Evolutionary conservation across 768 basidiomycete genomes (phyloP), one percentile per base, ranked within the genome.

Genomic region (Chlorophyllum brunneum): DNA sequence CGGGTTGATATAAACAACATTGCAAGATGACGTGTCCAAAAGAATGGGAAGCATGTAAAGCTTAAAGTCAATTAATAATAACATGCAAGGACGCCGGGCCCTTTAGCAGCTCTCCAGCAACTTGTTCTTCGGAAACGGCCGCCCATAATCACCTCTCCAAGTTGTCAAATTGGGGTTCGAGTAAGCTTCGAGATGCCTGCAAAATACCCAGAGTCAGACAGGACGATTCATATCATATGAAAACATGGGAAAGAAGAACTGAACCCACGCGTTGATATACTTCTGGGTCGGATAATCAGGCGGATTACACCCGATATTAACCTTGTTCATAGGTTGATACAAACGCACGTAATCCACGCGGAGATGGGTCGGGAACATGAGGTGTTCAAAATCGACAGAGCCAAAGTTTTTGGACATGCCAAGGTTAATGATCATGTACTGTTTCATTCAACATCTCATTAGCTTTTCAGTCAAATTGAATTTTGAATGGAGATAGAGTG

Each of bases 331-430:
- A 30, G 75, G 73, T 58, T 89, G 88, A 61, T 90, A 92, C 3
- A 91, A 83, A 15, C 88, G 78, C 52, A 75, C 64, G 51, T 72
- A 74, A 54, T 76, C 75, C 37, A 77, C 62, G 46, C 68, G 62
- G 56, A 75, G 58, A 55, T 66, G 67, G 23, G 64, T 67, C 20
- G 92, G 90, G 67, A 88, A 90, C 11, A 70, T 71, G 26, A 93
- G 68, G 48, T 84, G 70, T 9, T 67, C 61, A 54, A 87, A 78
- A 66, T 94, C 83, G 52, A 92, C 78, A 1, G 66, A 53, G 11
- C 83, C 85, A 62, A 95, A 95, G 65, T 84, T 86, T 54, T 72
- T 69, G 7, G 89, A 92, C 70, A 94, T 81, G 54, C 90, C 92
- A 56, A 92, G 69, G 67, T 92, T 92, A 61, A 79, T 69, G 59